These are phyloP conservation scores for Penicillium crustosum DNA, from an alignment of 2,329 filamentous ascomycete species.

Conservation along the genomic window DNA sequence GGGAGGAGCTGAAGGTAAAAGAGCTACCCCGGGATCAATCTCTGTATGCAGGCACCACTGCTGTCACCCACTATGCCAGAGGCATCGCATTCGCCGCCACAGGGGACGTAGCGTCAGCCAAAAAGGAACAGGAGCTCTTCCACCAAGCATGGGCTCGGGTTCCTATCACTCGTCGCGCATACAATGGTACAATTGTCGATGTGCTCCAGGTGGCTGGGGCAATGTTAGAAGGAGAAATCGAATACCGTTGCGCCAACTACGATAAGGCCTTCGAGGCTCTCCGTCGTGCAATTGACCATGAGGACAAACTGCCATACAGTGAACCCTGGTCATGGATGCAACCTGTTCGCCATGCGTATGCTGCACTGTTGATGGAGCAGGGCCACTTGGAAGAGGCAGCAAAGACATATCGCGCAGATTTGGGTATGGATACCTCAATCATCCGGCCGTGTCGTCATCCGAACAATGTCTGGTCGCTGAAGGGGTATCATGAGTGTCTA, in stretches of 20 bases:
- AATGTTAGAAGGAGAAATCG: conserved; percentile 72
- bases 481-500: conserved; percentile 70
- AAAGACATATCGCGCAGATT: conserved; percentile 58
- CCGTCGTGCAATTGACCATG: conserved; percentile 55
- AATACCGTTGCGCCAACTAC: conserved; percentile 62
- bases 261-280: conserved; percentile 60
- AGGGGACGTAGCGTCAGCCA: conserved; percentile 54
- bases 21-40: conserved; percentile 55
- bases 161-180: conserved; percentile 62
- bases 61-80: conserved; percentile 65
- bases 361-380: conserved; percentile 66
- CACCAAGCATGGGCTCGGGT: conserved; percentile 52
- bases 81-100: conserved; percentile 64
- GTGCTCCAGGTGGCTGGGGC: conserved; percentile 61
- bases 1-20: conserved; percentile 64
- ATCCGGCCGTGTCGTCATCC: conserved; percentile 64
- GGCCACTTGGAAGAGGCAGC: conserved; percentile 56
- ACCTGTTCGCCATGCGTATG: conserved; percentile 67
- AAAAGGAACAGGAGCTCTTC: conserved; percentile 54
- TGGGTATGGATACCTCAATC: conserved; percentile 58
- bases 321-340: conserved; percentile 81
- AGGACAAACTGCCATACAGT: conserved; percentile 65
- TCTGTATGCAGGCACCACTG: conserved; percentile 67
- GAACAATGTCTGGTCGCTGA: conserved; percentile 71
- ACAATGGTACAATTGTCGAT: conserved; percentile 64